A percentile compares a stretch with the other conserved stretches of the same genome.
Conservation (phyloP, 2,329 filamentous ascomycete genomes). For the Sphaerulina populicola region DNA sequence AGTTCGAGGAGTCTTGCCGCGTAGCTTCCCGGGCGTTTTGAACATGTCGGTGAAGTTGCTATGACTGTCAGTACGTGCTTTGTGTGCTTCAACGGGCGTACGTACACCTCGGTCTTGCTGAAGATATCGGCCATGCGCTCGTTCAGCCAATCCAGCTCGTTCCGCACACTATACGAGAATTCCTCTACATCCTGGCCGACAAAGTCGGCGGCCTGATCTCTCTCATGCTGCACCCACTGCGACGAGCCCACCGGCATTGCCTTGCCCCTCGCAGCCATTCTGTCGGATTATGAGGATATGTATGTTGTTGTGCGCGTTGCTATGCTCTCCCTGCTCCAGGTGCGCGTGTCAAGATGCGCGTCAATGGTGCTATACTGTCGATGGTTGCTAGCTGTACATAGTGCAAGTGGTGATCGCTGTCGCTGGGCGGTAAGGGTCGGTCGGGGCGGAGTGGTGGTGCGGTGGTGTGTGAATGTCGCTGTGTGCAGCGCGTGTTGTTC, state of each 20-base stretch:
- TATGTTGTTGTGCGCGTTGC: conserved; percentile 14
- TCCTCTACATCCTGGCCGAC: conserved; percentile 80
- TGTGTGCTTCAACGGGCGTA: neutral
- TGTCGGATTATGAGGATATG: conserved; percentile 3
- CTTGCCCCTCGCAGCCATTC: conserved; percentile 26
- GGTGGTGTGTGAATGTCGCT: conserved; percentile 3
- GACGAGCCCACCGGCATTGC: conserved; percentile 28
- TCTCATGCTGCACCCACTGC: conserved; percentile 77
- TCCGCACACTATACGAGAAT: conserved; percentile 81
- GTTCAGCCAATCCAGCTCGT: conserved; percentile 96
- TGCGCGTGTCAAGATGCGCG: conserved; percentile 6
- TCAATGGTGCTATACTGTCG: conserved; percentile 8
- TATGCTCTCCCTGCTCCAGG: conserved; percentile 13
- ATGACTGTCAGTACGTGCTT: conserved; percentile 25
- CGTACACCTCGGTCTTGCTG: conserved; percentile 75
- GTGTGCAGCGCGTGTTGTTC: conserved; percentile 4
- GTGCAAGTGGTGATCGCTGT: conserved; percentile 12
- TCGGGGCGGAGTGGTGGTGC: conserved; percentile 7
- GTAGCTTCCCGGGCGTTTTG: conserved; percentile 79
- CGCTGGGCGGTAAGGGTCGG: neutral
- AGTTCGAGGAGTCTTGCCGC: conserved; percentile 71
- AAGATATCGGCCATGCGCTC: conserved; percentile 97
- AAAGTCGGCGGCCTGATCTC: conserved; percentile 66
- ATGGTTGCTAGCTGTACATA: conserved; percentile 18
- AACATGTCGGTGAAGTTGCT: conserved; percentile 94